Evolutionary conservation across 129 eudicot genomes (phyloP).

Genomic region (Flaveria brownii): DNA sequence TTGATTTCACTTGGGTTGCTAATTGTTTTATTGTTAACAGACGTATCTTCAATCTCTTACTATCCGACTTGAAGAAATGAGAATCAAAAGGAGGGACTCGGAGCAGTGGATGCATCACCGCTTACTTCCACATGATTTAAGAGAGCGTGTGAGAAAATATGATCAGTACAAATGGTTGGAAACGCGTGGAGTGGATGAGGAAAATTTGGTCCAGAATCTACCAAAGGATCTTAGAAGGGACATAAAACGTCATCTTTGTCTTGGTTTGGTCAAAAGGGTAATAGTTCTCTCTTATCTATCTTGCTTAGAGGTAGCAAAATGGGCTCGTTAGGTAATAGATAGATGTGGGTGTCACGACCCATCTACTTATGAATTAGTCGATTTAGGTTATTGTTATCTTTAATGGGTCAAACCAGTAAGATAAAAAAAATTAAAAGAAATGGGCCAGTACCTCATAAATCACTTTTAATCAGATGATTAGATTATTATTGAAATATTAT

Average conservation of each 20-base stretch:
- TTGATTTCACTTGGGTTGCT: background rate
- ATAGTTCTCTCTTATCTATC: background rate
- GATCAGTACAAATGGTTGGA: slow-evolving; percentile 98
- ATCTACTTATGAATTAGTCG: background rate
- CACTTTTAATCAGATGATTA: background rate
- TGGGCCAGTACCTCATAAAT: background rate
- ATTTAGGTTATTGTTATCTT: background rate
- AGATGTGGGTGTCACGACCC: background rate
- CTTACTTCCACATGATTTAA: slow-evolving; percentile 82
- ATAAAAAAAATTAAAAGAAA: background rate
- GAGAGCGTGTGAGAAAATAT: slow-evolving; percentile 87
- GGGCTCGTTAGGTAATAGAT: background rate
- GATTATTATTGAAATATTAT: background rate
- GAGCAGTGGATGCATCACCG: slow-evolving; percentile 99
- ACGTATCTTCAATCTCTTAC: slow-evolving; percentile 98
- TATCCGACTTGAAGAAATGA: slow-evolving; percentile 96
- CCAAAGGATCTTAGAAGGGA: slow-evolving; percentile 99
- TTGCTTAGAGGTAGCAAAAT: slow-evolving; percentile 11
- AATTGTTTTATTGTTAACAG: slow-evolving; percentile 41
- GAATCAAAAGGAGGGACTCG: slow-evolving; percentile 95
- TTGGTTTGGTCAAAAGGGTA: slow-evolving; percentile 95
- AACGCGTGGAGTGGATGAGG: slow-evolving; percentile 98
- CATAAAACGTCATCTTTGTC: slow-evolving; percentile 96
- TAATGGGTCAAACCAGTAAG: background rate
- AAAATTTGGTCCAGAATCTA: slow-evolving; percentile 71